Evolutionary conservation across 495 filamentous ascomycete genomes (phyloP), one percentile per base, ranked within the genome.

Genomic region (Xylaria bambusicola): DNA sequence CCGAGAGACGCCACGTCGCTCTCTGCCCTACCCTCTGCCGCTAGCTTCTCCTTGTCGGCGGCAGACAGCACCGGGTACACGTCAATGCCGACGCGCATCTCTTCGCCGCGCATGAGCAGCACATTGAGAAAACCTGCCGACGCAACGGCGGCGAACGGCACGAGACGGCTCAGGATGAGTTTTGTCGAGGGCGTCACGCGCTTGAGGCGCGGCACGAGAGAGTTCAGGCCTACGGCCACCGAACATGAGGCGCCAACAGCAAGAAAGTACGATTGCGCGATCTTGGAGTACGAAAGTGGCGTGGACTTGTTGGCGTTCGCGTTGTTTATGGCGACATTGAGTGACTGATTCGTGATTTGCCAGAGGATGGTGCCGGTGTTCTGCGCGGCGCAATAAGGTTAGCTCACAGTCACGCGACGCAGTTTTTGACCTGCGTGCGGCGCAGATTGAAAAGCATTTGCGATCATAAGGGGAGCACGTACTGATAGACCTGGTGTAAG

Each of bases 221-320:
- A 83, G 67, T 96, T 97, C 38, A 98, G 85, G n/a, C 95, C 92
- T 1, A 97, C 76, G 0, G 94, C 94, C 3, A 98, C 94, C 54
- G 88, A 88, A 77, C 94, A 98, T 4, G 90, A 94, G 15, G 94
- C 93, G 27, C 87, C 84, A 9, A 98, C 95, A 48, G 94, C 94
- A 59, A 97, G 81, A 69, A 90, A 81, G 80, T 98, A 98, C 62
- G 92, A 97, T 67, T 93, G 84, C 56, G 85, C 82, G 63, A 98
- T 85, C 61, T 91, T 91, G 6, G 85, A 83, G 58, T 83, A 82
- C 26, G 90, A 89, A 2, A 97, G 81, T 0, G 93, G 89, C 1
- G 91, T 90, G 17, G 91, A 95, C 69, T 98, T 98, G 82, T 98
- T 98, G 38, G 94, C 89, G 74, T 98, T 98, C 70, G 92, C 86